Percentiles rank a stretch among this genome's conserved stretches.
These are phyloP conservation scores for Sherardia arvensis DNA, from an alignment of 257 asterid species.

Conservation along the genomic window DNA sequence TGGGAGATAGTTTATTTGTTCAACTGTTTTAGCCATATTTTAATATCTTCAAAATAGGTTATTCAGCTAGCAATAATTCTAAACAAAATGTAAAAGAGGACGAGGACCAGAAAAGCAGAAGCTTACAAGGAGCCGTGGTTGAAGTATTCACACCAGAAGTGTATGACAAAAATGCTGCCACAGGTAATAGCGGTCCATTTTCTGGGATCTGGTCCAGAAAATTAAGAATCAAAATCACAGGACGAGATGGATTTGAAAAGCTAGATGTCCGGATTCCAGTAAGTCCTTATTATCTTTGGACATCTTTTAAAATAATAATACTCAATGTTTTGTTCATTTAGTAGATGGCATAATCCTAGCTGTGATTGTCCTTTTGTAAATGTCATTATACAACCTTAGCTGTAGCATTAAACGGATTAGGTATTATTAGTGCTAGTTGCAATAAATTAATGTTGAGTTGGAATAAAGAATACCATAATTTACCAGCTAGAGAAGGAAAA, in stretches of 20 bases:
- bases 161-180: conserved; percentile 30
- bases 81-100: conserved; percentile 23
- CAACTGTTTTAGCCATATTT: conserved; percentile 8
- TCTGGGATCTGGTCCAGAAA: conserved; percentile 68
- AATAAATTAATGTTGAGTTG: neutral
- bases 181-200: conserved; percentile 37
- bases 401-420: neutral
- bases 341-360: no score
- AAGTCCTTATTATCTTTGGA: conserved; percentile 20
- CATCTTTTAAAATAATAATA: no score
- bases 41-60: conserved; percentile 31
- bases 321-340: neutral
- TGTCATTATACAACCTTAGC: neutral
- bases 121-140: conserved; percentile 38
- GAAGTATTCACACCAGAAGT: conserved; percentile 78
- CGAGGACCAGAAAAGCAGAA: conserved; percentile 26
- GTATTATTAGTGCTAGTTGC: neutral
- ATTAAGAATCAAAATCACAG: conserved; percentile 76
- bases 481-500: neutral
- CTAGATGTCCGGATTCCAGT: conserved; percentile 89
- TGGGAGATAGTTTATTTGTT: neutral
- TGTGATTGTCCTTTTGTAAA: neutral
- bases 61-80: conserved; percentile 24
- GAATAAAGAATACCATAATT: neutral
- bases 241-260: conserved; percentile 77